Base-by-base conservation (phyloP, 139 green algal species). In the Haematococcus sp. region DNA sequence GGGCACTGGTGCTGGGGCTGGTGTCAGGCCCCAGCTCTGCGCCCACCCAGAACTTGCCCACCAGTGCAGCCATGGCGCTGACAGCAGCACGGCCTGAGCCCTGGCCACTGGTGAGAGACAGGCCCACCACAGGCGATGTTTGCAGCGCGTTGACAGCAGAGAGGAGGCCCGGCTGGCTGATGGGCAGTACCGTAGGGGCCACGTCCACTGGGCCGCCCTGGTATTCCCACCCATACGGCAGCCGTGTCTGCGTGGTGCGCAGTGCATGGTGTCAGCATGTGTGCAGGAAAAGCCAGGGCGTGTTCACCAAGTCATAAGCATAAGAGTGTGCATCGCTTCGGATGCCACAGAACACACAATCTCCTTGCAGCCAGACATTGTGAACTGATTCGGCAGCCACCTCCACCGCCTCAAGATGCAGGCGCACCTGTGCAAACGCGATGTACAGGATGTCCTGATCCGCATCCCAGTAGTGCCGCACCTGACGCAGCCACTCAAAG, bases 161-260 rank as follows among this genome's bases (percentile, higher is more conserved):
- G 31, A 85, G 67, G 34, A 85, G 75, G 44, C 52, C 55, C 31
- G 75, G 75, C 17, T 59, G 33, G 28, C 65, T 27, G 65, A 75
- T 23, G 22, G 75, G 71, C 35, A 70, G 30, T 31, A 70, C 35
- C 34, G 63, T 20, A 33, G 51, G 27, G 35, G 49, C 72, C n/a
- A 60, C 15, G 31, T 74, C 72, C 30, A 74, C 49, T 3, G 28
- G 32, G 51, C 60, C 46, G 28, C 80, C 80, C 33, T 77, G 61
- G 68, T 85, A 85, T 52, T 85, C 80, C 19, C 68, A 85, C 1
- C 80, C 80, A 65, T 85, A 82, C 32, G 70, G 68, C 30, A 82
- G 54, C 0, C 71, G 75, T 30, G 69, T 61, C 54, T 72, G 66
- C 61, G 52, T 4, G 58, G 23, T n/a, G n/a, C n/a, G n/a, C n/a